Base-by-base conservation (phyloP, 257 asterid species). In the Lantana camara region DNA sequence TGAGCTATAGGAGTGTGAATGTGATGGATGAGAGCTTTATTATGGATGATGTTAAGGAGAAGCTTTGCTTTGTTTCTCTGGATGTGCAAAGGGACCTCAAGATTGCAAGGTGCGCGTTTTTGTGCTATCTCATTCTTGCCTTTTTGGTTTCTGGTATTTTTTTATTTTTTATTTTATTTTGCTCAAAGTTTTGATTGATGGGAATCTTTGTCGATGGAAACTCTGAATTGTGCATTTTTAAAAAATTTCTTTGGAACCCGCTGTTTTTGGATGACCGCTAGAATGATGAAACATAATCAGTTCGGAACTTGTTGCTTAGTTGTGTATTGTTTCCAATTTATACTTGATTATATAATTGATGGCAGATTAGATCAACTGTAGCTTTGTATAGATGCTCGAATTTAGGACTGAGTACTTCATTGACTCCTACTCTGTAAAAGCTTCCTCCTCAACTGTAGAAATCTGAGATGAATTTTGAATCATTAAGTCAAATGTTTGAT, bases 31-130 rank as follows among this genome's bases (percentile, higher is more conserved):
- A 94, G 78, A 90, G 87, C 70, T 90, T 90, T 59, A 75, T 85
- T 50, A 87, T 94, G 76, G 99, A 94, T 70, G 89, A 94, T 84
- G 99, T 94, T 5, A 94, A 94, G 79, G 99, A 94, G 81, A 83
- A 88, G 79, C 85, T 94, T 17, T 90, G 99, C 77, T 90, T 90
- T 46, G 97, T 94, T 52, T 94, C 99, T 45, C 78, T 88, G 71
- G 90, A 94, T 70, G 80, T 83, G 67, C 79, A 80, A 44, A 80
- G 92, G 72, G 99, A 94, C 75, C 87, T 94, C 77, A 72, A 85
- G 64, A 73, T 90, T 69, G 99, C 99, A 0, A 88, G 97, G 95
- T 89, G 34, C 45, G 52, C 21, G 2, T 34, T 22, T 59, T 29
- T 50, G 32, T 45, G 22, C 16, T 22, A 41, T 7, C 3, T 35